Evolutionary conservation across 805 yeast species (phyloP).

Genomic region (Candida sanyiensis): DNA sequence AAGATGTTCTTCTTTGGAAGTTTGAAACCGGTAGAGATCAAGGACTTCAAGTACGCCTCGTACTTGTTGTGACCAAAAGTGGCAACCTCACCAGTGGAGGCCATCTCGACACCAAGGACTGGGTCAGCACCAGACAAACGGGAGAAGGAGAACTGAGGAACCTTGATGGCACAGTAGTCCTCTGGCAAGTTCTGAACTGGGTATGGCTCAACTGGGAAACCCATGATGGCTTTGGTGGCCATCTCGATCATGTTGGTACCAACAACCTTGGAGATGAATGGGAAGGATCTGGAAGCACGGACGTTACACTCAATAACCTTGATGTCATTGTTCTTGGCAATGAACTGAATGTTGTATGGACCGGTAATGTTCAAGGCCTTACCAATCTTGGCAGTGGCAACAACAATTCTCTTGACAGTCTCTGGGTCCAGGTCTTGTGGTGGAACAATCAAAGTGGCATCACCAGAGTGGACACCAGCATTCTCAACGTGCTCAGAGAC

Average conservation of each 20-base stretch:
- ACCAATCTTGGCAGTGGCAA: constrained; percentile 94
- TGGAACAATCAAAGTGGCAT: constrained; percentile 94
- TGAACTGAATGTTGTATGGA: constrained; percentile 95
- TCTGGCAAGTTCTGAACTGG: constrained; percentile 86
- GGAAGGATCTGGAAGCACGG: constrained; percentile 99
- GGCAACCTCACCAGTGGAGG: constrained; percentile 98
- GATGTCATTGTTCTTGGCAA: constrained; percentile 90
- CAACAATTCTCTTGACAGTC: constrained; percentile 86
- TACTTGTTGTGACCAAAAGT: constrained; percentile 93
- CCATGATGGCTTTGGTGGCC: constrained; percentile 95
- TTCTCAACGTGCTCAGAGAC: constrained; percentile 98
- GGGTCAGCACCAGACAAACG: constrained; percentile 98
- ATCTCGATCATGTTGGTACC: constrained; percentile 95
- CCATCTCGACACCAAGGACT: constrained; percentile 97
- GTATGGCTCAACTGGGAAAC: constrained; percentile 79
- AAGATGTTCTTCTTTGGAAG: constrained; percentile 92
- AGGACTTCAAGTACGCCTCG: constrained; percentile 93
- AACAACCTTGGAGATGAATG: constrained; percentile 94
- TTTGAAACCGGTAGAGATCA: constrained; percentile 91
- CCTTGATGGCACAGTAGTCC: constrained; percentile 93
- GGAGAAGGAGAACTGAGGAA: constrained; percentile 96
- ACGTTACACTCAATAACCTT: constrained; percentile 98
- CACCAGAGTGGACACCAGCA: constrained; percentile 99
- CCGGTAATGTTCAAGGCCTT: constrained; percentile 93
- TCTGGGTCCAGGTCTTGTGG: constrained; percentile 93